These are phyloP conservation scores for Cyphellophora attinorum DNA, from an alignment of 2,329 filamentous ascomycete genomes.

Conservation along the genomic window DNA sequence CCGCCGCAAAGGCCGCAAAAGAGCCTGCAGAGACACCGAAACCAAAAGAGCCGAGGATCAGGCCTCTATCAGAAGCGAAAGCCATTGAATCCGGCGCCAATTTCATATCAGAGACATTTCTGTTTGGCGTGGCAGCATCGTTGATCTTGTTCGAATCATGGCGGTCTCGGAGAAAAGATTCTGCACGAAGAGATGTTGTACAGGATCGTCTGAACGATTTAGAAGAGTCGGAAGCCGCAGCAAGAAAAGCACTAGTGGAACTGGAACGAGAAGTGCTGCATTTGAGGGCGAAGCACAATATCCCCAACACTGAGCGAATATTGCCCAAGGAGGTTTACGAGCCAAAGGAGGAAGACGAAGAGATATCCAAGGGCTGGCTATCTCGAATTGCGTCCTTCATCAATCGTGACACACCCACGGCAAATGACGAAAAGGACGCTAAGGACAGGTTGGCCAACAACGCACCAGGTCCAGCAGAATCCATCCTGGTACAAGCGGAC, in stretches of 20 bases:
- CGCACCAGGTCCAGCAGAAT: constrained; percentile 17
- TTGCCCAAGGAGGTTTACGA: constrained; percentile 32
- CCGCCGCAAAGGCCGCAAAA: constrained; percentile 32
- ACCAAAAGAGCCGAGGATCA: constrained; percentile 44
- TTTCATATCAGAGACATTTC: constrained; percentile 58
- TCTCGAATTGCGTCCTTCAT: constrained; percentile 25
- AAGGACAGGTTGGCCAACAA: constrained; percentile 21
- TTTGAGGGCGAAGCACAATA: constrained; percentile 26
- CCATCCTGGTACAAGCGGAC: constrained; percentile 21
- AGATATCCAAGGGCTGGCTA: constrained; percentile 23
- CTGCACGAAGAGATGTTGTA: constrained; percentile 49
- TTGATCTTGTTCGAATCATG: constrained; percentile 55
- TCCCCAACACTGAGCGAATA: constrained; percentile 23
- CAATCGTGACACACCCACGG: constrained; percentile 20
- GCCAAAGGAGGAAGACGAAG: constrained; percentile 21
- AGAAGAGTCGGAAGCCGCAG: constrained; percentile 38
- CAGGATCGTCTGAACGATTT: constrained; percentile 49
- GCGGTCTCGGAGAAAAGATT: constrained; percentile 52
- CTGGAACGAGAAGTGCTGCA: constrained; percentile 37
- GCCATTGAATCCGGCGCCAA: constrained; percentile 61
- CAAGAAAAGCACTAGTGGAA: constrained; percentile 30
- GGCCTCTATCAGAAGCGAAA: constrained; percentile 56
- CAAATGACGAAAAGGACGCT: constrained; percentile 25
- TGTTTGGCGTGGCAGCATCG: constrained; percentile 54
- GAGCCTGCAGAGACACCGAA: constrained; percentile 38